phyloP scores from a whole-genome alignment of 2,329 filamentous ascomycete genomes.

The Cordyceps pruinosa region DNA sequence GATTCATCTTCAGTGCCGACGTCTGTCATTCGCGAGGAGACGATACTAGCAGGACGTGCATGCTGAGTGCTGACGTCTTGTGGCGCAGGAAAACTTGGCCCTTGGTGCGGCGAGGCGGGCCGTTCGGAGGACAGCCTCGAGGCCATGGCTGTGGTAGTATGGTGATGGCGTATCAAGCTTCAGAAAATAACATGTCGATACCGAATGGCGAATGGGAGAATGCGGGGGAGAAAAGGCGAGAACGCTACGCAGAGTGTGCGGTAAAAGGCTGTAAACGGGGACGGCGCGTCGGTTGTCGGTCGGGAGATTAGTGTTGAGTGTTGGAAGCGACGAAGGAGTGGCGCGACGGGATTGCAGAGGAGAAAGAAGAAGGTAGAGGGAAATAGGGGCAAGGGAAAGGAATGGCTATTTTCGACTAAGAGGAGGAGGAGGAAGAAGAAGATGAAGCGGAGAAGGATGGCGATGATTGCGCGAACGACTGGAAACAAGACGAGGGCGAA shows the following conservation, averaged over 20 bases:
- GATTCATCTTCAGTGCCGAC: conserved; percentile 48
- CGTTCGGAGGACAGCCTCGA: conserved; percentile 20
- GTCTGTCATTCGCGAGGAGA: conserved; percentile 67
- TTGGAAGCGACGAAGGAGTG: neutral
- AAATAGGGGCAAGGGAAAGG: neutral
- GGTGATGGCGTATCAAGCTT: neutral
- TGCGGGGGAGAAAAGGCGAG: neutral
- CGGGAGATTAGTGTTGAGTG: neutral
- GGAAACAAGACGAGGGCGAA: neutral
- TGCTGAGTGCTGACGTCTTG: conserved; percentile 35
- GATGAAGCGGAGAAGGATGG: neutral
- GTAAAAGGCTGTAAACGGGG: neutral
- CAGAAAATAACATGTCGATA: conserved; percentile 1
- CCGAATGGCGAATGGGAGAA: neutral
- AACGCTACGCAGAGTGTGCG: neutral
- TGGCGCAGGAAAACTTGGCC: conserved; percentile 32
- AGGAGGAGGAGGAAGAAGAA: neutral
- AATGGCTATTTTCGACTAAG: neutral
- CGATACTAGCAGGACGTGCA: conserved; percentile 54
- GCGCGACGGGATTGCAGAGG: neutral
- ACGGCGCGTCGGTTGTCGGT: neutral
- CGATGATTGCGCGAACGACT: neutral
- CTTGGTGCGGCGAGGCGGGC: conserved; percentile 31
- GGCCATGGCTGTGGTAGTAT: conserved; percentile 2
- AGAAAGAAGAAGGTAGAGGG: neutral